Conservation (phyloP, 2,329 filamentous ascomycete species). For the Cladosporium colombiae region DNA sequence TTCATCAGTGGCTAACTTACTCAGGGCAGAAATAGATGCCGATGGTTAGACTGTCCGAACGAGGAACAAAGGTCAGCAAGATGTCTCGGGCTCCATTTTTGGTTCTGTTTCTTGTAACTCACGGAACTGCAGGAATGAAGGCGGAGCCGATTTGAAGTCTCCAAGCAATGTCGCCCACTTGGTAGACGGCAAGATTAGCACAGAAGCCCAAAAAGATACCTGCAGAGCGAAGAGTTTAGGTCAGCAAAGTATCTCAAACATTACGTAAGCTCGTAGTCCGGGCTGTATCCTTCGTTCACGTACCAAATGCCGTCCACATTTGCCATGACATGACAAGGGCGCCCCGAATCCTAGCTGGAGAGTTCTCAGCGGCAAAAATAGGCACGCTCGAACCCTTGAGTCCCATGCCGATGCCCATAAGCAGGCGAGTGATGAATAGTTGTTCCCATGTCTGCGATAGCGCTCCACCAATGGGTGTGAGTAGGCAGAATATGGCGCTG, state of each 20-base stretch:
- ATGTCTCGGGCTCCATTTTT: neutral
- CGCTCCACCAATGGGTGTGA: conserved; percentile 68
- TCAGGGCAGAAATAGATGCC: conserved; percentile 46
- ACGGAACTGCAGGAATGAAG: conserved; percentile 49
- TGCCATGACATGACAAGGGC: conserved; percentile 59
- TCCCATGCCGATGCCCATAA: conserved; percentile 48
- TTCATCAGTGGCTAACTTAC: conserved; percentile 25
- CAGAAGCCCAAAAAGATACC: conserved; percentile 46
- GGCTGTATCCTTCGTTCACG: neutral
- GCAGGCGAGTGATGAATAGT: conserved; percentile 36
- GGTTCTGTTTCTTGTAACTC: neutral
- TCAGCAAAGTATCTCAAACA: neutral
- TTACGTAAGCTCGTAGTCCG: neutral
- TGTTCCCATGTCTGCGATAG: conserved; percentile 55
- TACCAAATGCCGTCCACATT: conserved; percentile 50
- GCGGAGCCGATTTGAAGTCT: conserved; percentile 50
- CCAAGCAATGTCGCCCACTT: conserved; percentile 44
- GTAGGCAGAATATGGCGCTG: conserved; percentile 57
- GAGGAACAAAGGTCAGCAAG: neutral
- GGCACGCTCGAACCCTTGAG: conserved; percentile 48
- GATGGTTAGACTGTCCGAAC: conserved; percentile 36
- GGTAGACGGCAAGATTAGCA: conserved; percentile 45
- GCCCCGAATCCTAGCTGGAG: conserved; percentile 56
- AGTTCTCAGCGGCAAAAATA: conserved; percentile 57
- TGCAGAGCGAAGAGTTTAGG: neutral